These are phyloP conservation scores for Pseudogymnoascus sp. DNA, from an alignment of 2,329 filamentous ascomycete species.

Conservation along the genomic window DNA sequence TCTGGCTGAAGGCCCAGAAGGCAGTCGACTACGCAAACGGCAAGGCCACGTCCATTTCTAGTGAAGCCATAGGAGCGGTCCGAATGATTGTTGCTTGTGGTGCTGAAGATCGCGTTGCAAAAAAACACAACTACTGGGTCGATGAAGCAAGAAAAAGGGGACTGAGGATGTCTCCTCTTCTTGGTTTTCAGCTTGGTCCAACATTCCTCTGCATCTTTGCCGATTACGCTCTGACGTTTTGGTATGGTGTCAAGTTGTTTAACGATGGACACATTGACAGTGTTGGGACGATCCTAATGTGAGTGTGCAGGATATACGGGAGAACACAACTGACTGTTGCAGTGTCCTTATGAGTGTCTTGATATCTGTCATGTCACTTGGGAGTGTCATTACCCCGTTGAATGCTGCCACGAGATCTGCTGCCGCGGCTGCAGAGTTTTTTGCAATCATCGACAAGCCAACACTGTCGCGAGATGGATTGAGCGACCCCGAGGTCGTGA, in stretches of 20 bases:
- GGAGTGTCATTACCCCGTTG: slow-evolving; percentile 49
- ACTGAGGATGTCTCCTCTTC: slow-evolving; percentile 41
- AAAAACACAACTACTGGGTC: slow-evolving; percentile 48
- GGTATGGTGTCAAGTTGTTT: slow-evolving; percentile 51
- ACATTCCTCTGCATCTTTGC: slow-evolving; percentile 34
- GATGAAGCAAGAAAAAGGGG: slow-evolving; percentile 46
- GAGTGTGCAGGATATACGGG: slow-evolving; percentile 22
- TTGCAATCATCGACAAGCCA: slow-evolving; percentile 30
- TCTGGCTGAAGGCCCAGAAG: slow-evolving; percentile 46
- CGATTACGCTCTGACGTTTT: slow-evolving; percentile 52
- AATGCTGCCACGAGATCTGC: slow-evolving; percentile 40
- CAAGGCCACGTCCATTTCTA: slow-evolving; percentile 51
- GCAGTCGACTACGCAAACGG: slow-evolving; percentile 43
- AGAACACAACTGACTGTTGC: not conserved
- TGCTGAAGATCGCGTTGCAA: slow-evolving; percentile 46
- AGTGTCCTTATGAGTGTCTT: slow-evolving; percentile 44
- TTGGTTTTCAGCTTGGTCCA: slow-evolving; percentile 46
- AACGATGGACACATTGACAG: slow-evolving; percentile 39
- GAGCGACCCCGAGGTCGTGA: slow-evolving; percentile 42
- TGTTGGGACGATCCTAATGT: slow-evolving; percentile 50
- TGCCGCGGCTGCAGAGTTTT: slow-evolving; percentile 32
- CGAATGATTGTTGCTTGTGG: slow-evolving; percentile 57
- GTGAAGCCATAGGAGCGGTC: slow-evolving; percentile 52
- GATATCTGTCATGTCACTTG: slow-evolving; percentile 49
- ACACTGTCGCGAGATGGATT: slow-evolving; percentile 35